A percentile compares a stretch with the other conserved stretches of the same genome.
These are phyloP conservation scores for Agapanthus africanus DNA, from an alignment of 106 monocot species.

Conservation along the genomic window DNA sequence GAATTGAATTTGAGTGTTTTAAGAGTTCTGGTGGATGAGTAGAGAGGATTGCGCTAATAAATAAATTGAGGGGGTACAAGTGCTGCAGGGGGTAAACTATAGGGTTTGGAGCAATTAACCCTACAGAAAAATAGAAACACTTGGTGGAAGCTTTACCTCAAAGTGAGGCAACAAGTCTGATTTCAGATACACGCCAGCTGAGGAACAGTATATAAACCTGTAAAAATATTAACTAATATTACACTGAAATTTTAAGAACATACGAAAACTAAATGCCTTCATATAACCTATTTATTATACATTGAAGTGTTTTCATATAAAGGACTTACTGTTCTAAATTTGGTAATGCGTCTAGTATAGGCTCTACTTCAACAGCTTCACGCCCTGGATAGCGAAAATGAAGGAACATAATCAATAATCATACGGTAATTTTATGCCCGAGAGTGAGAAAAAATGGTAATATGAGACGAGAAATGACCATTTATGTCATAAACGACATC, in stretches of 20 bases:
- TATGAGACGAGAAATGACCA: slow-evolving; percentile 31
- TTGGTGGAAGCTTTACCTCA: slow-evolving; percentile 37
- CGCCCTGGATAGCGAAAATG: slow-evolving; percentile 44
- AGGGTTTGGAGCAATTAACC: too few species aligned
- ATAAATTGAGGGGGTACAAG: too few species aligned
- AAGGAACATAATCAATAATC: not conserved
- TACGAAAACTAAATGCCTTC: not conserved
- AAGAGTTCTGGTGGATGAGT: too few species aligned
- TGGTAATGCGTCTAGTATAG: slow-evolving; percentile 87
- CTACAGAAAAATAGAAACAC: too few species aligned
- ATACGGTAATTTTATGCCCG: too few species aligned
- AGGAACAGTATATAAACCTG: slow-evolving; percentile 96
- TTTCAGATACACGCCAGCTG: slow-evolving; percentile 95
- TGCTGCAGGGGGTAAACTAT: too few species aligned
- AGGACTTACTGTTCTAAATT: slow-evolving; percentile 81
- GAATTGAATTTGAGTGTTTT: too few species aligned
- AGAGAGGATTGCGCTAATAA: too few species aligned
- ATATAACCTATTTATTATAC: not conserved
- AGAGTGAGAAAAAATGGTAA: not conserved
- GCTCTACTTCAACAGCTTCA: slow-evolving; percentile 87
- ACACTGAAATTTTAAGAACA: not conserved
- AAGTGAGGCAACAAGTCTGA: slow-evolving; percentile 81
- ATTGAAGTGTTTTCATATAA: not conserved
- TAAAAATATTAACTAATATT: not conserved
- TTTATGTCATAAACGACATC: slow-evolving; percentile 97